A percentile compares a stretch with the other conserved stretches of the same genome.
These are phyloP conservation scores for Sporothrix pallida DNA, from an alignment of 2,329 filamentous ascomycete genomes.

Conservation along the genomic window DNA sequence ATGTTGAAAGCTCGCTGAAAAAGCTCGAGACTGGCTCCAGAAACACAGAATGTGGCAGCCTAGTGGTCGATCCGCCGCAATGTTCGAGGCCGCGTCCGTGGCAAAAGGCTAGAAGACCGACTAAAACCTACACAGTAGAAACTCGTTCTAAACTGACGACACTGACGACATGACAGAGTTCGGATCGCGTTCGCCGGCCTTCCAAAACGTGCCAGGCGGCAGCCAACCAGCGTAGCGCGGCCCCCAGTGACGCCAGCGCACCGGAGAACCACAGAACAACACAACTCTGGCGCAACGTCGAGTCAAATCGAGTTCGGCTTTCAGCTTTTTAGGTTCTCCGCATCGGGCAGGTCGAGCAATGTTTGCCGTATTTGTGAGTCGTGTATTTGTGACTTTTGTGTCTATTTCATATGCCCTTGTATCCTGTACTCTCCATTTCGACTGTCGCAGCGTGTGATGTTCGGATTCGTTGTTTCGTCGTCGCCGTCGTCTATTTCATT, in stretches of 20 bases:
- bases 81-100: not conserved
- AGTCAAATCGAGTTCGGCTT: too few species aligned
- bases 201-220: slow-evolving; percentile 3
- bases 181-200: slow-evolving; percentile 12
- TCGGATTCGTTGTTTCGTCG: not conserved
- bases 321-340: slow-evolving; percentile 5
- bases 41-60: slow-evolving; percentile 14
- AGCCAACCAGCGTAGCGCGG: not conserved
- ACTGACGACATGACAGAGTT: not conserved
- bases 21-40: not conserved
- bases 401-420: not conserved
- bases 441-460: not conserved
- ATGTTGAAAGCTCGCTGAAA: not conserved
- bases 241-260: not conserved
- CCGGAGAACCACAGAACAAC: not conserved
- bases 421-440: slow-evolving; percentile 12
- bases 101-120: not conserved
- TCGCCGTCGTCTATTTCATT: not conserved
- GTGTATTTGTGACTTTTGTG: not conserved
- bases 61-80: not conserved
- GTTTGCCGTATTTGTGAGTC: not conserved
- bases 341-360: slow-evolving; percentile 15
- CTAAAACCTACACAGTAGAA: too few species aligned
- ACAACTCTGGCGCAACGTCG: not conserved
- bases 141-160: too few species aligned